phyloP scores from a whole-genome alignment of 441 rosid species.

The Aquilaria agallochum region DNA sequence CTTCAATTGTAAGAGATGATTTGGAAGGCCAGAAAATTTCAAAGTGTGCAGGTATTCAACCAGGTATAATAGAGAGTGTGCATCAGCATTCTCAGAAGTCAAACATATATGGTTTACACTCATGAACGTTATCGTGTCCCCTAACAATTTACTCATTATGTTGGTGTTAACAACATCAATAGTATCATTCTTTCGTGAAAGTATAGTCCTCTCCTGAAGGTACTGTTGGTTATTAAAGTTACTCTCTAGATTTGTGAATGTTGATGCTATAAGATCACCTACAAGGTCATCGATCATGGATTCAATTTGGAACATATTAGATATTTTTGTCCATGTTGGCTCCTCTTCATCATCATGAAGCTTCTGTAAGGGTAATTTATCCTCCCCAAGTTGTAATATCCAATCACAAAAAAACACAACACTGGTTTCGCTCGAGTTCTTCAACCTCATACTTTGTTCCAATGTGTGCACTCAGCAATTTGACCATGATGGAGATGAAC shows the following conservation, averaged over 20 bases:
- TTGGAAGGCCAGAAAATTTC: neutral
- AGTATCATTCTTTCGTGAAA: neutral
- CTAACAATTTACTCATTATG: neutral
- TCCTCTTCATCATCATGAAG: neutral
- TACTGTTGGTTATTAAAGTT: neutral
- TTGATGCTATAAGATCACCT: neutral
- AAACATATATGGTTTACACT: neutral
- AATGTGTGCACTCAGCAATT: neutral
- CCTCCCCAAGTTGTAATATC: neutral
- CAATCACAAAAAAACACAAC: neutral
- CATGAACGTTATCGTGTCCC: neutral
- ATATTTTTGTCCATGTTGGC: neutral
- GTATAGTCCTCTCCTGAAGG: neutral
- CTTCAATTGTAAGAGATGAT: constrained; percentile 2
- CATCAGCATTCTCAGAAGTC: neutral
- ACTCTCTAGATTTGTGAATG: neutral
- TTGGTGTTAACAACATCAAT: neutral
- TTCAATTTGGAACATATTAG: neutral
- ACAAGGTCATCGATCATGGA: neutral
- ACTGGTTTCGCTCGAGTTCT: neutral
- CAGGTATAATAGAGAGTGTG: neutral
- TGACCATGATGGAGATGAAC: neutral
- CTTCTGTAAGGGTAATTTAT: neutral
- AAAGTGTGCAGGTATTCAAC: constrained; percentile 5
- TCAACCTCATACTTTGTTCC: neutral